Evolutionary conservation across 768 basidiomycete species (phyloP).

Genomic region (Mycena crocata): DNA sequence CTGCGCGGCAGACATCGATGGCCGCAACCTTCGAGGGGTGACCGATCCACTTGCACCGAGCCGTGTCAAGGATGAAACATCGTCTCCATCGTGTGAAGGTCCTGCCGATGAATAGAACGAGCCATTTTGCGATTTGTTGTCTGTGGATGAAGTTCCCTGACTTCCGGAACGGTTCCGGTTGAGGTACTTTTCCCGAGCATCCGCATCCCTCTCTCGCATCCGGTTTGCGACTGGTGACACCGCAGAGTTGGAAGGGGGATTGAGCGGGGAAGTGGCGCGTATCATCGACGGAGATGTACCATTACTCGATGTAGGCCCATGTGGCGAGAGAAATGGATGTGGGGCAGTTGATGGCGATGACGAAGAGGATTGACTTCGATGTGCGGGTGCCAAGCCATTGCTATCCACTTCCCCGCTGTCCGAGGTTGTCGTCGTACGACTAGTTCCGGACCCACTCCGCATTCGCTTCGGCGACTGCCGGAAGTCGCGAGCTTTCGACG

Average conservation of each 20-base stretch:
- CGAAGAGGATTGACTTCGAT: constrained; percentile 64
- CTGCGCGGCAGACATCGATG: constrained; percentile 84
- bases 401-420: constrained; percentile 76
- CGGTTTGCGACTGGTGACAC: constrained; percentile 84
- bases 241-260: constrained; percentile 56
- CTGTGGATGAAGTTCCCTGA: constrained; percentile 77
- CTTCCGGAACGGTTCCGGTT: constrained; percentile 87
- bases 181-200: constrained; percentile 89
- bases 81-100: constrained; percentile 66
- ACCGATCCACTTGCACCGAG: constrained; percentile 62
- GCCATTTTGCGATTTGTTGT: constrained; percentile 74
- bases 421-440: constrained; percentile 80
- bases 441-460: constrained; percentile 86
- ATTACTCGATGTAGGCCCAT: constrained; percentile 30
- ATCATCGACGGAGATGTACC: constrained; percentile 52
- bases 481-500: constrained; percentile 57
- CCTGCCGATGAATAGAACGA: constrained; percentile 61
- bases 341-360: constrained; percentile 73
- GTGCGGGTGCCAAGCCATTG: constrained; percentile 51
- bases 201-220: constrained; percentile 86
- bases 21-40: constrained; percentile 72
- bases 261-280: constrained; percentile 48
- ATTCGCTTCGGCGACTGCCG: constrained; percentile 61
- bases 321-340: constrained; percentile 53
- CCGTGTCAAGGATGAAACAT: constrained; percentile 60